Percentiles rank a stretch among this genome's conserved stretches.
phyloP scores from a whole-genome alignment of 306 rosid genomes.

The Rosa rugosa region DNA sequence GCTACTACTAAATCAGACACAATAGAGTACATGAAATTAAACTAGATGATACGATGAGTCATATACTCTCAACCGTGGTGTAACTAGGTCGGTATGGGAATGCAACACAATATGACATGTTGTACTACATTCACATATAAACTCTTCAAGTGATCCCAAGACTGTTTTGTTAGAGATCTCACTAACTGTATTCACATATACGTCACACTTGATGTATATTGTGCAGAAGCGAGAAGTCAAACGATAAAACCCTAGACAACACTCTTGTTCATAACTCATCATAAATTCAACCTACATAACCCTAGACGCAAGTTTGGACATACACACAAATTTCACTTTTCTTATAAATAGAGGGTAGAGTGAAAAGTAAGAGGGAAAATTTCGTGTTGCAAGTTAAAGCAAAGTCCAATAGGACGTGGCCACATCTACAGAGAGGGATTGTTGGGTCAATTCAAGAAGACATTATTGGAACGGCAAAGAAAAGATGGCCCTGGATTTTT shows the following conservation, averaged over 20 bases:
- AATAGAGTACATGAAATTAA: not conserved
- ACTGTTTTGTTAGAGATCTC: too few species aligned
- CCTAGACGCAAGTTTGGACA: not conserved
- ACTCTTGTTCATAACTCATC: not conserved
- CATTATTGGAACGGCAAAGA: constrained; percentile 17
- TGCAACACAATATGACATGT: too few species aligned
- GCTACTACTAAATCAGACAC: not conserved
- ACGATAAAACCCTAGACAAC: not conserved
- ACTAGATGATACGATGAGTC: not conserved
- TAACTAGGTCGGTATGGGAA: too few species aligned
- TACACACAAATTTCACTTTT: not conserved
- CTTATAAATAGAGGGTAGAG: not conserved
- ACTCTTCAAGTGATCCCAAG: too few species aligned
- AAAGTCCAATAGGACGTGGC: constrained; percentile 25
- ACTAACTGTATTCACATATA: not conserved
- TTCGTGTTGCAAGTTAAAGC: constrained; percentile 21
- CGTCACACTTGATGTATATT: too few species aligned
- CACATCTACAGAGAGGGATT: constrained; percentile 18
- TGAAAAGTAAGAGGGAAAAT: not conserved
- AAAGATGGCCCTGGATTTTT: constrained; percentile 19
- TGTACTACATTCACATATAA: not conserved
- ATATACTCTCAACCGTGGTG: not conserved
- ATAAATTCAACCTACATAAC: not conserved
- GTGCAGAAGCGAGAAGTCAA: not conserved
- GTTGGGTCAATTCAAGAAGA: constrained; percentile 27